Conservation (phyloP, 768 basidiomycete species). For the Strobilomyces dryophilus region DNA sequence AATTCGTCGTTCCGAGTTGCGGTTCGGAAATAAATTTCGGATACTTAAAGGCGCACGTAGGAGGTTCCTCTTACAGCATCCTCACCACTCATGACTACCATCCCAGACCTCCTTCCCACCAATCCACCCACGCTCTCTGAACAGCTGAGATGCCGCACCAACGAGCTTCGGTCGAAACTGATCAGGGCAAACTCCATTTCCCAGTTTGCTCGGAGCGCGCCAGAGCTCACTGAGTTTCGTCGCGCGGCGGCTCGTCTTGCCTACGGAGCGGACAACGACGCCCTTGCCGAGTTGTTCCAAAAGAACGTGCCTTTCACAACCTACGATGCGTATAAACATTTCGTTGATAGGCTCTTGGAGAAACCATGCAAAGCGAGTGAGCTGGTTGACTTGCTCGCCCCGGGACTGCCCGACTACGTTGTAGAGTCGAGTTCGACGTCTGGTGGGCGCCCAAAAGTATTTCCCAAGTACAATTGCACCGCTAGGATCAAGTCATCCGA, state of each 20-base stretch:
- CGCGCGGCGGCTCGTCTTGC: background rate
- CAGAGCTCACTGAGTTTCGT: conserved; percentile 6
- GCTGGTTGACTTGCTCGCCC: conserved; percentile 11
- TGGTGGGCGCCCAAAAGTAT: background rate
- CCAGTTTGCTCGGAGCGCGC: conserved; percentile 3
- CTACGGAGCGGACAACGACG: background rate
- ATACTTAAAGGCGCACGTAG: no score
- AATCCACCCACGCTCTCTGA: background rate
- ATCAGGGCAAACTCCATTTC: conserved; percentile 1
- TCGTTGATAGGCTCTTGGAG: background rate
- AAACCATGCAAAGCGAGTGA: conserved; percentile 1
- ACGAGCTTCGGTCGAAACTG: background rate
- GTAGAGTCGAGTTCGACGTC: background rate
- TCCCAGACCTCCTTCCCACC: conserved; percentile 1
- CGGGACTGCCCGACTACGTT: conserved; percentile 19
- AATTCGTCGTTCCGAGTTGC: no score
- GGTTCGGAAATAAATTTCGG: no score
- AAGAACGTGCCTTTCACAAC: background rate
- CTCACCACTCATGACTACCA: background rate
- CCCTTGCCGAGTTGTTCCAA: background rate
- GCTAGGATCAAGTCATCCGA: background rate
- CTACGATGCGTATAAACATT: background rate
- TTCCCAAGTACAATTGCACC: background rate
- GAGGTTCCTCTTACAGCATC: background rate
- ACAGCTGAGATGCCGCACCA: background rate